A percentile compares a stretch with the other conserved stretches of the same genome.
Evolutionary conservation across 2,329 filamentous ascomycete species (phyloP).

Genomic region (Gremmenia infestans): DNA sequence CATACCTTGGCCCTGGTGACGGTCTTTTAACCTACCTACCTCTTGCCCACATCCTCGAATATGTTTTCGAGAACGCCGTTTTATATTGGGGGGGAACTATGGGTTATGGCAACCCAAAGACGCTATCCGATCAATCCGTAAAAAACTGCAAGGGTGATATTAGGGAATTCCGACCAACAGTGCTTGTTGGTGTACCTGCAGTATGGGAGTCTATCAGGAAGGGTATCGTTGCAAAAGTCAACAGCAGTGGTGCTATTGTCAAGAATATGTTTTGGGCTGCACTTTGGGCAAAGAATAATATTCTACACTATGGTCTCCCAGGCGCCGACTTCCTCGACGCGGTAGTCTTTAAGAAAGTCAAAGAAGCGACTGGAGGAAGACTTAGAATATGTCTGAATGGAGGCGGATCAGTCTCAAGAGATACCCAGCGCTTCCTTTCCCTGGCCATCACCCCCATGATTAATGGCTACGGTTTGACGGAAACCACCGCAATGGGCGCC

Average conservation of each 20-base stretch:
- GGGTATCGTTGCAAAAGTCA: slow-evolving; percentile 76
- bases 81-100: slow-evolving; percentile 84
- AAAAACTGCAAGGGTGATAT: slow-evolving; percentile 90
- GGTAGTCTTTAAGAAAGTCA: slow-evolving; percentile 85
- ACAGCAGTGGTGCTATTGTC: slow-evolving; percentile 59
- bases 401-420: slow-evolving; percentile 71
- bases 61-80: slow-evolving; percentile 85
- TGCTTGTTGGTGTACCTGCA: slow-evolving; percentile 88
- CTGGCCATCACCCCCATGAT: slow-evolving; percentile 90
- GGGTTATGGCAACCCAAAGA: slow-evolving; percentile 85
- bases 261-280: slow-evolving; percentile 71
- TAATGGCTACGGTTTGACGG: slow-evolving; percentile 85
- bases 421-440: slow-evolving; percentile 84
- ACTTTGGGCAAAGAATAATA: slow-evolving; percentile 50
- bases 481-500: slow-evolving; percentile 79
- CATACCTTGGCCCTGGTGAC: slow-evolving; percentile 71
- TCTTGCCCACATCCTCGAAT: slow-evolving; percentile 90
- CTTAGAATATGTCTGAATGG: slow-evolving; percentile 90
- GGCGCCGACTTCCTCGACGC: slow-evolving; percentile 67
- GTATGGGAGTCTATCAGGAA: slow-evolving; percentile 97
- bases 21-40: slow-evolving; percentile 86
- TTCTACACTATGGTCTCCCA: slow-evolving; percentile 53
- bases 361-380: slow-evolving; percentile 77
- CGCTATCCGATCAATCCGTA: slow-evolving; percentile 76
- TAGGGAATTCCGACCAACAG: slow-evolving; percentile 78